Conservation (phyloP, 2,329 filamentous ascomycete genomes). For the Fusarium scirpi region DNA sequence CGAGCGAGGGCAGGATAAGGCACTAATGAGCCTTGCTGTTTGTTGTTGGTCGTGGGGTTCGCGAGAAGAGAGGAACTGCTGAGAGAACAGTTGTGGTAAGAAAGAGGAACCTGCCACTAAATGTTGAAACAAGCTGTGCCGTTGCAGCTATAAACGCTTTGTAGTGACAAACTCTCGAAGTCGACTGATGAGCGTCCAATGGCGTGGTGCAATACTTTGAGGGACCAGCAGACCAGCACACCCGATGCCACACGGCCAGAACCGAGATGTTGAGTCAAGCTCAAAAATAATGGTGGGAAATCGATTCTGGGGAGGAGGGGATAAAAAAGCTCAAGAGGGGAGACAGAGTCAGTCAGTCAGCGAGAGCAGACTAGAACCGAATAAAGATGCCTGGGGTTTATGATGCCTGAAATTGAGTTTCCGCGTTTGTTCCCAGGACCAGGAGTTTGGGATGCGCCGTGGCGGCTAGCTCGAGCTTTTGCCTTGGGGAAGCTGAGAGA, state of each 20-base stretch:
- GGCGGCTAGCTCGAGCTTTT: constrained; percentile 41
- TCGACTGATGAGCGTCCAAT: constrained; percentile 19
- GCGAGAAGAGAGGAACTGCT: constrained; percentile 23
- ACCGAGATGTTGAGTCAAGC: constrained; percentile 23
- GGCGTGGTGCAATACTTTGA: constrained; percentile 20
- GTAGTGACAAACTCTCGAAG: constrained; percentile 10
- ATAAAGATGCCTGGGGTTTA: constrained; percentile 34
- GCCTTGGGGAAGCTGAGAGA: constrained; percentile 40
- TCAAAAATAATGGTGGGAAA: constrained; percentile 23
- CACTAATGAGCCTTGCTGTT: constrained; percentile 15
- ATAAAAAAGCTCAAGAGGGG: constrained; percentile 25
- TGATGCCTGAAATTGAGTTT: constrained; percentile 47
- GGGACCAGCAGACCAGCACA: constrained; percentile 18
- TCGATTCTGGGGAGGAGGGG: constrained; percentile 20
- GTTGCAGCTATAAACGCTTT: constrained; percentile 28
- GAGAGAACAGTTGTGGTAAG: constrained; percentile 4
- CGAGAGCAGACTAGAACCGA: constrained; percentile 31
- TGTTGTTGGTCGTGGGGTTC: constrained; percentile 14
- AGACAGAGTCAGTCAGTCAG: constrained; percentile 17
- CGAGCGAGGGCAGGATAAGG: constrained; percentile 14
- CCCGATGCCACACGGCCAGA: constrained; percentile 15
- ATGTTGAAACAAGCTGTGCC: constrained; percentile 21
- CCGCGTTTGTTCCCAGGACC: constrained; percentile 39
- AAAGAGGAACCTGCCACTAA: constrained; percentile 15
- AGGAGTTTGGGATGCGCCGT: constrained; percentile 46